phyloP scores from a whole-genome alignment of 441 rosid genomes.

The Croton laevigatus region DNA sequence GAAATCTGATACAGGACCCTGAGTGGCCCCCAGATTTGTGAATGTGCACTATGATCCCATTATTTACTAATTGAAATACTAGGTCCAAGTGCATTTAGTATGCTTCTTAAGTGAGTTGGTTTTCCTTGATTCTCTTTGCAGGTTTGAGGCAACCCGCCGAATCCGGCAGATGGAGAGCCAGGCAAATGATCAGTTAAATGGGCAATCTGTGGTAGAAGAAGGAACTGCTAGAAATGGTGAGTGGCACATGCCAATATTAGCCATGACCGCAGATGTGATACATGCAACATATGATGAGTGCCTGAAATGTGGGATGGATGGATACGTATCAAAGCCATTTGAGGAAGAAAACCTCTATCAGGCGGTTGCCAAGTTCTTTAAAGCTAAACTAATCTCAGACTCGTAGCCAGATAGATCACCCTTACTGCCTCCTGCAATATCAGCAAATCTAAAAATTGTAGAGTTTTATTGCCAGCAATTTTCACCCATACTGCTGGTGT shows the following conservation, averaged over 20 bases:
- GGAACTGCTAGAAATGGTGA: conserved; percentile 22
- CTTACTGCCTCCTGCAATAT: conserved; percentile 8
- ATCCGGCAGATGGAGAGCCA: conserved; percentile 72
- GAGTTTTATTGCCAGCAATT: conserved; percentile 31
- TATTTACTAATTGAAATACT: no score
- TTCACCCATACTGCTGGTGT: conserved; percentile 39
- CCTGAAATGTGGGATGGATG: conserved; percentile 67
- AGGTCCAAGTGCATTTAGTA: not conserved
- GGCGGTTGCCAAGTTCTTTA: conserved; percentile 69
- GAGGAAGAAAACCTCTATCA: conserved; percentile 79
- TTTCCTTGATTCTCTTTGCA: conserved; percentile 18
- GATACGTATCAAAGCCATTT: conserved; percentile 77
- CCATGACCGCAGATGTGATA: conserved; percentile 80
- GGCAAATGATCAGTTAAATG: conserved; percentile 50
- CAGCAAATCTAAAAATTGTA: not conserved
- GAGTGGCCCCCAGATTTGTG: no score
- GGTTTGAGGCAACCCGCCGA: conserved; percentile 84
- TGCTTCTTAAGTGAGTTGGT: not conserved
- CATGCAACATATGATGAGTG: conserved; percentile 65
- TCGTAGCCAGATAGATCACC: conserved; percentile 8
- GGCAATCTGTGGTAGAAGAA: conserved; percentile 28
- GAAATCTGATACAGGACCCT: no score
- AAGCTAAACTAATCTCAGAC: conserved; percentile 39
- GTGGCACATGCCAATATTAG: conserved; percentile 62
- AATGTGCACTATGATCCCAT: no score